Evolutionary conservation across 2,329 filamentous ascomycete genomes (phyloP).

Genomic region (Ustilaginoidea virens): DNA sequence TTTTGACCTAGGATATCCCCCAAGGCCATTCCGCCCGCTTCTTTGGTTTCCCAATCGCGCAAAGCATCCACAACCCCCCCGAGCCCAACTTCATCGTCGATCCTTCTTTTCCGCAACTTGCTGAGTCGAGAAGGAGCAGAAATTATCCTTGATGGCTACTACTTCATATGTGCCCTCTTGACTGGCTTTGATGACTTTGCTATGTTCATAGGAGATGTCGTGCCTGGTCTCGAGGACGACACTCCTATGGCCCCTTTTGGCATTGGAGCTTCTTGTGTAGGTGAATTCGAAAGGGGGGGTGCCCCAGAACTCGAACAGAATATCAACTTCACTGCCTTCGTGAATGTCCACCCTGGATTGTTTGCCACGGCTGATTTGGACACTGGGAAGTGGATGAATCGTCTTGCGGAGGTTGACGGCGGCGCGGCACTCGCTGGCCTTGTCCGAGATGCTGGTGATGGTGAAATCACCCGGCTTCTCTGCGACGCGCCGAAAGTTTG

Average conservation of each 20-base stretch:
- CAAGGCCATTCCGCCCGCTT: too few species aligned
- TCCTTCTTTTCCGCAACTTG: conserved; percentile 33
- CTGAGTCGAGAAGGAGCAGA: conserved; percentile 73
- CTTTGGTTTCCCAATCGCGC: too few species aligned
- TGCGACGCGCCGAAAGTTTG: conserved; percentile 82
- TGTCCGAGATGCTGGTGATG: conserved; percentile 77
- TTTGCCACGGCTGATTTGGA: conserved; percentile 73
- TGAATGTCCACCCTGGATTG: conserved; percentile 82
- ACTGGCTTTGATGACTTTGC: conserved; percentile 67
- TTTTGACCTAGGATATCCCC: too few species aligned
- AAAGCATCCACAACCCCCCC: too few species aligned
- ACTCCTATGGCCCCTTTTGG: conserved; percentile 60
- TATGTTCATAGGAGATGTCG: conserved; percentile 68
- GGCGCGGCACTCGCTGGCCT: conserved; percentile 75
- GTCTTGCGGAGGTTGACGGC: conserved; percentile 62
- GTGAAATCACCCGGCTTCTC: conserved; percentile 80
- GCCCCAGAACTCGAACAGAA: conserved; percentile 89
- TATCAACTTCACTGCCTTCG: conserved; percentile 86
- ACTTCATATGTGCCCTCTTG: conserved; percentile 98
- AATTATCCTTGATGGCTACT: conserved; percentile 85
- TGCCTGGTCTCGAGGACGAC: conserved; percentile 81
- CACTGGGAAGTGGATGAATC: conserved; percentile 85
- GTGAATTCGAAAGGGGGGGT: conserved; percentile 96
- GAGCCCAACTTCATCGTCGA: conserved; percentile 2
- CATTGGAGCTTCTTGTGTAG: conserved; percentile 82